These are phyloP conservation scores for Eucommia ulmoides DNA, from an alignment of 257 asterid genomes.

Conservation along the genomic window DNA sequence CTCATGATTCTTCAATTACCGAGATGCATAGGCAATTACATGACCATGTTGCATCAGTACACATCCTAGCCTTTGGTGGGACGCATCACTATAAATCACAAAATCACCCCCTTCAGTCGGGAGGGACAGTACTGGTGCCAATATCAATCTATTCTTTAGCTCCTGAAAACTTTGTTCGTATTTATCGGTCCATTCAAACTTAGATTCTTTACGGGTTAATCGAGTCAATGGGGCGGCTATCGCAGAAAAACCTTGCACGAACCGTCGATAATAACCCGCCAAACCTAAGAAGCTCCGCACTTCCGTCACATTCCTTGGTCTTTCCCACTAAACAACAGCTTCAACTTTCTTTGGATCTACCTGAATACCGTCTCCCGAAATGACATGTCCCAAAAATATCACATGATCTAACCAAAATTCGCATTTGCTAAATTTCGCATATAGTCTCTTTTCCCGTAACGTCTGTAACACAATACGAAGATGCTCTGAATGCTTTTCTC, in stretches of 20 bases:
- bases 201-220: background rate
- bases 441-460: background rate
- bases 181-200: background rate
- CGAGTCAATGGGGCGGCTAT: background rate
- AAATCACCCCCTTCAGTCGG: background rate
- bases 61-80: background rate
- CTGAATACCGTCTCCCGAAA: background rate
- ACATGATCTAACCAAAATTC: background rate
- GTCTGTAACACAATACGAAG: background rate
- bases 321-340: background rate
- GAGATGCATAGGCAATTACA: background rate
- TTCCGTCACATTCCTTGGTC: background rate
- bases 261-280: background rate
- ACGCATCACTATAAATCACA: background rate
- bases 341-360: background rate
- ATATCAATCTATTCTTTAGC: background rate
- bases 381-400: background rate
- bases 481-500: background rate
- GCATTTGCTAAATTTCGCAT: background rate
- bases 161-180: background rate
- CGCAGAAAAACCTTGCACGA: background rate
- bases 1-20: background rate
- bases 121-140: background rate
- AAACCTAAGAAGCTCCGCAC: background rate
- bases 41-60: background rate